Base-by-base conservation (phyloP, 345 rosid species). In the Boechera divaricarpa region DNA sequence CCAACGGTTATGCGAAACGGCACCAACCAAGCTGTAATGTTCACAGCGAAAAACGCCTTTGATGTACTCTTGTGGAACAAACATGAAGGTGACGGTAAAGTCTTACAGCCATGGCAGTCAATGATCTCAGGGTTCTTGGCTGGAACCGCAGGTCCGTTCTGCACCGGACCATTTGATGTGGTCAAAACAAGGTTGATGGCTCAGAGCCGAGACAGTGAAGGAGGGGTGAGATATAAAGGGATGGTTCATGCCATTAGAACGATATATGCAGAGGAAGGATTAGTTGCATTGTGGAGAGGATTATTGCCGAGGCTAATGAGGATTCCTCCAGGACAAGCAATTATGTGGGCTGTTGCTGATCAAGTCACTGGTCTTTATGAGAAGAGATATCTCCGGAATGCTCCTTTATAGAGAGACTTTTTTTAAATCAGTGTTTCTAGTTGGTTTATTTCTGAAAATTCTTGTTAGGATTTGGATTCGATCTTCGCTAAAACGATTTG, bases 331-430 rank as follows among this genome's bases (percentile, higher is more conserved):
- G 97, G 99, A 69, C 98, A 95, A 82, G 97, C 99, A 28, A 92
- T 95, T 6, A 89, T 94, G 98, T 92, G 98, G 98, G 91, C 88
- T 33, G 98, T 92, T 63, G 99, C 99, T 61, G 99, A 92, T 83
- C 99, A 92, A 76, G 86, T 95, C 56, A 90, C 61, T 10, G 99
- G 97, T 69, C 69, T 95, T 55, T 92, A 86, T 51, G 98, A 94
- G 85, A 87, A 75, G 86, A 88, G 85, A 73, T 81, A 83, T 82
- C 65, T 89, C 58, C 81, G 3, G 2, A 74, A 62, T 69, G 85
- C 90, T 32, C 78, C 87, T 11, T 64, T 81, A 48, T 90, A 75
- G 35, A 57, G 38, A 33, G 28, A 33, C 39, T 64, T 2, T 29
- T 29, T 13, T 0, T 13, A 41, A 39, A 7, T 24, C 49, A 41